A percentile compares a stretch with the other conserved stretches of the same genome.
Conservation (phyloP, 1,284 basidiomycete genomes). For the Cryptococcus sp. region DNA sequence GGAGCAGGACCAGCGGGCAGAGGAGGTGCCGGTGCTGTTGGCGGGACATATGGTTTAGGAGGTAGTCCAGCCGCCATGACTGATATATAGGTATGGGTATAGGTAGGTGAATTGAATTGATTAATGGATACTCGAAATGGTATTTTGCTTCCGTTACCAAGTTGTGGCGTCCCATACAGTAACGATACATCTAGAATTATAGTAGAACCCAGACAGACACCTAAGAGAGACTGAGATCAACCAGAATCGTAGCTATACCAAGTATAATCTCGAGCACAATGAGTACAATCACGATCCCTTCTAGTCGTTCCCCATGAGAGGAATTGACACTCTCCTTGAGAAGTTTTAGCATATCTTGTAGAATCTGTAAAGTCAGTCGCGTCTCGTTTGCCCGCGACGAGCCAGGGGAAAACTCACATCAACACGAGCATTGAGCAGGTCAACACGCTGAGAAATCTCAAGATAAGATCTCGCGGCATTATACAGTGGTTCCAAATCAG, state of each 20-base stretch:
- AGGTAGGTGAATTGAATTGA: neutral
- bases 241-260: constrained; percentile 66
- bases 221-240: constrained; percentile 56
- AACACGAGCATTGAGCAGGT: constrained; percentile 87
- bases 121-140: neutral
- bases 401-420: constrained; percentile 56
- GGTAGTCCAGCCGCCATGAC: constrained; percentile 21
- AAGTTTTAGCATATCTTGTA: constrained; percentile 95
- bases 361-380: constrained; percentile 56
- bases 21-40: constrained; percentile 52
- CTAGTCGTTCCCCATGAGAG: constrained; percentile 86
- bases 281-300: constrained; percentile 88
- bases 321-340: constrained; percentile 87
- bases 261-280: constrained; percentile 59
- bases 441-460: constrained; percentile 90
- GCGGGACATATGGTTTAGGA: constrained; percentile 29
- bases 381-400: neutral
- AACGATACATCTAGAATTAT: neutral
- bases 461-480: constrained; percentile 89
- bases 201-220: neutral
- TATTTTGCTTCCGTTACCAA: neutral
- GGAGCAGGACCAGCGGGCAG: constrained; percentile 43
- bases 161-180: too few species aligned
- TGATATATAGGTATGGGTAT: constrained; percentile 13
- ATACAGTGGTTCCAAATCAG: constrained; percentile 92